A percentile compares a stretch with the other conserved stretches of the same genome.
These are phyloP conservation scores for Suillus subalutaceus DNA, from an alignment of 768 basidiomycete genomes.

Conservation along the genomic window DNA sequence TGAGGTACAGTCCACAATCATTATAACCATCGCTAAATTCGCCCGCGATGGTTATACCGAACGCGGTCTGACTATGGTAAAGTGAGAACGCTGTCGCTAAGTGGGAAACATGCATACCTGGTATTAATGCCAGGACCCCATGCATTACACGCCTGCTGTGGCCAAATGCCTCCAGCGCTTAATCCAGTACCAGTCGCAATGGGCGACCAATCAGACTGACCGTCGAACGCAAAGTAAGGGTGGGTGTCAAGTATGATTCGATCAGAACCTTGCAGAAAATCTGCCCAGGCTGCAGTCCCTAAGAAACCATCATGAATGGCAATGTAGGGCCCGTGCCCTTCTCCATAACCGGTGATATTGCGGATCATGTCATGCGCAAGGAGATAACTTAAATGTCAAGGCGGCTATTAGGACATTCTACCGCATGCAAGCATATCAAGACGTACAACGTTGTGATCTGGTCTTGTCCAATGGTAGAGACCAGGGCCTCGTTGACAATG, in stretches of 20 bases:
- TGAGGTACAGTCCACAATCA: conserved; percentile 60
- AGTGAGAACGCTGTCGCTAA: conserved; percentile 3
- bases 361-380: conserved; percentile 66
- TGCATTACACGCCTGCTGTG: conserved; percentile 50
- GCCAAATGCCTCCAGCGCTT: conserved; percentile 48
- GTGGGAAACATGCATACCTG: conserved; percentile 38
- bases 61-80: conserved; percentile 45
- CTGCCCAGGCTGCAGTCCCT: conserved; percentile 46
- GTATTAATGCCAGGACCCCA: conserved; percentile 63
- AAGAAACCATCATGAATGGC: conserved; percentile 68
- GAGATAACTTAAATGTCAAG: conserved; percentile 47
- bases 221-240: conserved; percentile 66
- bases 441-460: conserved; percentile 64
- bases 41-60: conserved; percentile 75
- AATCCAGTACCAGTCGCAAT: conserved; percentile 35
- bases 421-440: background rate
- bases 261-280: conserved; percentile 62
- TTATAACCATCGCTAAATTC: conserved; percentile 77
- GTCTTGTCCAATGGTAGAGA: conserved; percentile 54
- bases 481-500: conserved; percentile 65
- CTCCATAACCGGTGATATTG: conserved; percentile 71
- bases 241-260: conserved; percentile 66
- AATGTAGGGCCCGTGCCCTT: conserved; percentile 59
- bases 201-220: conserved; percentile 35
- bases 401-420: conserved; percentile 1